phyloP scores from a whole-genome alignment of 2,329 filamentous ascomycete genomes.

The Calonectria fujianensis region DNA sequence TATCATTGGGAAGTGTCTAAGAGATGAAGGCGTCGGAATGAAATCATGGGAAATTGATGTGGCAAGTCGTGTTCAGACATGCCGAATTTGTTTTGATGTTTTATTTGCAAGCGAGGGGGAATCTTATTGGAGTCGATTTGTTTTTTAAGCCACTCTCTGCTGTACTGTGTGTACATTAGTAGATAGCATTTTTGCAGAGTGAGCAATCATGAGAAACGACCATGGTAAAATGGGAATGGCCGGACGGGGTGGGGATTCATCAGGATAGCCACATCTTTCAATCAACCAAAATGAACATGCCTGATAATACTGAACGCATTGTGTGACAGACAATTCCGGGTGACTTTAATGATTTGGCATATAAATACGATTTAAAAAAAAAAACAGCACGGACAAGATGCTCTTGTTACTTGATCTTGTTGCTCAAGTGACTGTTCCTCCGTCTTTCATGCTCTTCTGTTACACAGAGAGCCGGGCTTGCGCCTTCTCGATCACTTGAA shows the following conservation, averaged over 20 bases:
- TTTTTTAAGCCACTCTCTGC: neutral
- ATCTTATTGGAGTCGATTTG: neutral
- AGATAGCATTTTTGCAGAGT: slow-evolving; percentile 43
- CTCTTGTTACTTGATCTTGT: neutral
- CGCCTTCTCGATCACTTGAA: neutral
- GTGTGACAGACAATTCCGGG: neutral
- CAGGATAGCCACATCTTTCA: neutral
- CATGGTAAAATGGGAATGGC: slow-evolving; percentile 4
- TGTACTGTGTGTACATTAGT: slow-evolving; percentile 8
- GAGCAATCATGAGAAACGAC: slow-evolving; percentile 49
- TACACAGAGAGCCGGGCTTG: neutral
- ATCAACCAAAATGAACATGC: neutral
- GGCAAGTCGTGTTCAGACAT: neutral
- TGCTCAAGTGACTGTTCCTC: neutral
- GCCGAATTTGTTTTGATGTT: neutral
- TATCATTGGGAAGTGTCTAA: neutral
- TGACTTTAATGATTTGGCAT: neutral
- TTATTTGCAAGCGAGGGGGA: neutral
- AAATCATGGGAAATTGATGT: neutral
- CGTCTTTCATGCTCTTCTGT: neutral
- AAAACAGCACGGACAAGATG: neutral
- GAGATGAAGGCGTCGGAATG: neutral
- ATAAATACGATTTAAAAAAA: neutral
- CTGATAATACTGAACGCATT: neutral
- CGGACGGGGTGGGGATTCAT: neutral